Percentiles rank a stretch among this genome's conserved stretches.
These are phyloP conservation scores for Nissolia schottii DNA, from an alignment of 306 rosid genomes.

Conservation along the genomic window DNA sequence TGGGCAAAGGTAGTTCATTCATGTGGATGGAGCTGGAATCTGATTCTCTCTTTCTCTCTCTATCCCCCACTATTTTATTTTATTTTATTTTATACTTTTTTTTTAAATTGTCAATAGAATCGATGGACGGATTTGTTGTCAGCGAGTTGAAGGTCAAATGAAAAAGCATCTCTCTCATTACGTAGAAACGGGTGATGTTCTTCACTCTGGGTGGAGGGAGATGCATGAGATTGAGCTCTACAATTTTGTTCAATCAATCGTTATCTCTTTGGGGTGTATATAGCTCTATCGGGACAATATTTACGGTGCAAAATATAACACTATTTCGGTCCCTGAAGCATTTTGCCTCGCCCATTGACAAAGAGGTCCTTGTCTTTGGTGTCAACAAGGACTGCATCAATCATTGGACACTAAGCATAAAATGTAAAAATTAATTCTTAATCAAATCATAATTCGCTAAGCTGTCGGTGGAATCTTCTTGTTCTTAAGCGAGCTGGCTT, in stretches of 20 bases:
- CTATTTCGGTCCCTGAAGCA: not conserved
- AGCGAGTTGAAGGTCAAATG: not conserved
- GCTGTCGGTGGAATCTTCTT: conserved; percentile 20
- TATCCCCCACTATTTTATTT: too few relatives aligned
- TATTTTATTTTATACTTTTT: not conserved
- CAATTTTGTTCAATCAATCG: not conserved
- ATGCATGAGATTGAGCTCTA: not conserved
- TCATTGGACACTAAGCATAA: not conserved
- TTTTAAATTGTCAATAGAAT: not conserved
- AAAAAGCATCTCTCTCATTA: not conserved
- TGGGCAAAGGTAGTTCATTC: conserved; percentile 14
- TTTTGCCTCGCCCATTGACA: not conserved
- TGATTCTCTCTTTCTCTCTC: not conserved
- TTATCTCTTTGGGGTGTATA: too few relatives aligned
- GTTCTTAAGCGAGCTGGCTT: not conserved
- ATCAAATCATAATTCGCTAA: not conserved
- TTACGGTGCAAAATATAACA: not conserved
- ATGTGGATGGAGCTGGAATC: conserved; percentile 7
- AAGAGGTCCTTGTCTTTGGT: not conserved
- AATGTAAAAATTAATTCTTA: not conserved
- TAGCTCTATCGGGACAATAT: not conserved
- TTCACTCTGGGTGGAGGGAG: not conserved
- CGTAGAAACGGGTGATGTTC: too few relatives aligned
- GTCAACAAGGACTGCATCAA: not conserved
- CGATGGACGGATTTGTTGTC: not conserved